Evolutionary conservation across 2,329 filamentous ascomycete species (phyloP).

Genomic region (Zopfia rhizophila): DNA sequence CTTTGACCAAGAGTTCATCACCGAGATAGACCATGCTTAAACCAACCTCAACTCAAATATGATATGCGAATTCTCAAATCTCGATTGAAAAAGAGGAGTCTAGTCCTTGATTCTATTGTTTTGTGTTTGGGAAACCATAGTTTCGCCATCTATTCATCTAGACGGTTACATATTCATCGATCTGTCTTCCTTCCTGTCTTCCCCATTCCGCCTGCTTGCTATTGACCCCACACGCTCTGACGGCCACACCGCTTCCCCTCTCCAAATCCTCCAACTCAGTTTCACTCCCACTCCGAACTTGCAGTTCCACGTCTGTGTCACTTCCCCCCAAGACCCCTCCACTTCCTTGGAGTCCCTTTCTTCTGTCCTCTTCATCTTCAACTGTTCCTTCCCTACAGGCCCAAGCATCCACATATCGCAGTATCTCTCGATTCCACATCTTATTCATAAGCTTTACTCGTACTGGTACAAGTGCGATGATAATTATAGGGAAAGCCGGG

Average conservation of each 20-base stretch:
- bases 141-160: no score
- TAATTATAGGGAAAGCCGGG: conserved; percentile 71
- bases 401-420: conserved; percentile 62
- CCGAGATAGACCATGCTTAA: no score
- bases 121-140: no score
- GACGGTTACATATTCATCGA: no score
- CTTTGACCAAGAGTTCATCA: no score
- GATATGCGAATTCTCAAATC: no score
- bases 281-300: conserved; percentile 14
- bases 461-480: conserved; percentile 72
- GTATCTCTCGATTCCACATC: conserved; percentile 68
- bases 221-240: conserved; percentile 8
- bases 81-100: no score
- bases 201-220: conserved; percentile 5
- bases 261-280: conserved; percentile 15
- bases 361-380: conserved; percentile 37
- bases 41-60: no score
- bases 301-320: conserved; percentile 7
- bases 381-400: conserved; percentile 53
- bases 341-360: conserved; percentile 4
- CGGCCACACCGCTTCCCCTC: conserved; percentile 9
- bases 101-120: no score
- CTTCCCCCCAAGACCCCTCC: conserved; percentile 1
- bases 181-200: no score
- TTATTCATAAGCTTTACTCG: conserved; percentile 69